phyloP scores from a whole-genome alignment of 2,329 filamentous ascomycete species.

The Aspergillus latus region DNA sequence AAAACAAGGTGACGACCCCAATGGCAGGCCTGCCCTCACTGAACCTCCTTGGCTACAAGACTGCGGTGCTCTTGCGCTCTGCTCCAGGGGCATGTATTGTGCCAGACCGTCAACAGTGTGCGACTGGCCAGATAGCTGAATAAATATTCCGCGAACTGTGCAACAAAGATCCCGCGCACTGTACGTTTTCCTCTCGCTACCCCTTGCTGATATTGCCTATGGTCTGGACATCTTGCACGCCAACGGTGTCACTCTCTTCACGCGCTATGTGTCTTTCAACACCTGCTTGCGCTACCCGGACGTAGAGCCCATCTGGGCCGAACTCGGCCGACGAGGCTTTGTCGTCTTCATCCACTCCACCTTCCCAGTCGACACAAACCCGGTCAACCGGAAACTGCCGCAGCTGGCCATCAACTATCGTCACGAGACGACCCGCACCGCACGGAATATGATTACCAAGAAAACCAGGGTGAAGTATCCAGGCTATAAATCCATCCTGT shows the following conservation, averaged over 20 bases:
- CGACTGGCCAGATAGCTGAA: constrained; percentile 9
- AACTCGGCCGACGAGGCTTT: constrained; percentile 35
- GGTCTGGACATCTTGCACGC: constrained; percentile 22
- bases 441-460: constrained; percentile 43
- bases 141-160: constrained; percentile 11
- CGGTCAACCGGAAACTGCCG: constrained; percentile 36
- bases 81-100: constrained; percentile 14
- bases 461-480: constrained; percentile 32
- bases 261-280: constrained; percentile 48
- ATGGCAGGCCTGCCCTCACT: constrained; percentile 24
- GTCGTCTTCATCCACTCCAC: constrained; percentile 52
- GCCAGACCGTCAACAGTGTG: background rate
- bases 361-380: constrained; percentile 36
- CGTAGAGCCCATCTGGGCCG: constrained; percentile 46
- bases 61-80: constrained; percentile 8
- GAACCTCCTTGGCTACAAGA: constrained; percentile 15
- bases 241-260: constrained; percentile 50
- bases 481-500: constrained; percentile 49
- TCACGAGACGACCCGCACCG: constrained; percentile 48
- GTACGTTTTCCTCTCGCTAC: constrained; percentile 13
- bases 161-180: background rate
- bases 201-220: constrained; percentile 12
- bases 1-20: constrained; percentile 23
- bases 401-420: constrained; percentile 48
- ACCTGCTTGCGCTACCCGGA: constrained; percentile 46